A percentile compares a stretch with the other conserved stretches of the same genome.
Evolutionary conservation across 2,329 filamentous ascomycete species (phyloP).

Genomic region (Fusarium sp.): DNA sequence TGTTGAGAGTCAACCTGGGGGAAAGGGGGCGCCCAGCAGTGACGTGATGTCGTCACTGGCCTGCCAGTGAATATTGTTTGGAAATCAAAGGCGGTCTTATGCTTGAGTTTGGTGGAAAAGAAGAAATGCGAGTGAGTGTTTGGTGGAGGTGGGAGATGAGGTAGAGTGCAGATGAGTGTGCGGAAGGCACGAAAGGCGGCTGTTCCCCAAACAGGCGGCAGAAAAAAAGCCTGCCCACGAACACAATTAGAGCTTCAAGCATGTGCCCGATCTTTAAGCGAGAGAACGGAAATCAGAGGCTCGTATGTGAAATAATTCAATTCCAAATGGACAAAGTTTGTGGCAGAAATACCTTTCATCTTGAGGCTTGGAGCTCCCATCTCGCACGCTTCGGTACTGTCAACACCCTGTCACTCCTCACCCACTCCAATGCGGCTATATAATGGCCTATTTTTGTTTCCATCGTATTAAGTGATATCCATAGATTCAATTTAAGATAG

Average conservation of each 20-base stretch:
- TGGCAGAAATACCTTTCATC: background rate
- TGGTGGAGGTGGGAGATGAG: background rate
- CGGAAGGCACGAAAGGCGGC: background rate
- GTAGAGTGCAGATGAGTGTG: background rate
- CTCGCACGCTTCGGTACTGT: background rate
- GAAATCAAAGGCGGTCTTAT: background rate
- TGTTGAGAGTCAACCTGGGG: conserved; percentile 4
- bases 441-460: background rate
- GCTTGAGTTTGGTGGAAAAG: background rate
- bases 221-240: background rate
- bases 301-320: background rate
- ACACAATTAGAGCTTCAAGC: background rate
- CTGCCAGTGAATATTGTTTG: background rate
- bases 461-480: background rate
- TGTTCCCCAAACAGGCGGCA: background rate
- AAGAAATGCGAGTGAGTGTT: background rate
- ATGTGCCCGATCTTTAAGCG: background rate
- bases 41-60: background rate
- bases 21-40: background rate
- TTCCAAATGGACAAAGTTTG: background rate
- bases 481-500: background rate
- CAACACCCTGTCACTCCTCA: background rate
- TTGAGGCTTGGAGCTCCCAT: background rate
- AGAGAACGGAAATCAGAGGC: background rate
- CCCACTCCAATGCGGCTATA: background rate